phyloP scores from a whole-genome alignment of 148 eudicot genomes.

The Amaranthus hypochondriacus region DNA sequence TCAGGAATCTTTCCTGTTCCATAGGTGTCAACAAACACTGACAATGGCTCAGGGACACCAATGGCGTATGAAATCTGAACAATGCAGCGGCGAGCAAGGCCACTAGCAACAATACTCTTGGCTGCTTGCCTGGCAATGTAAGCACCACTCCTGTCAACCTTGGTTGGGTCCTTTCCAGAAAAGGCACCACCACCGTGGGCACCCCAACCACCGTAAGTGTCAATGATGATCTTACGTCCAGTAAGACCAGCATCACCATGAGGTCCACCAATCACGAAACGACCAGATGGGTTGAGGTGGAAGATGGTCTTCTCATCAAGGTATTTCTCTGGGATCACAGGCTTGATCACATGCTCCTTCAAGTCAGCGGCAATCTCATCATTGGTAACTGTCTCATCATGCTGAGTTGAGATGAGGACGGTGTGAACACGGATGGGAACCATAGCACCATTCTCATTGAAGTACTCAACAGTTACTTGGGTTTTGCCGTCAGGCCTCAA shows the following conservation, averaged over 20 bases:
- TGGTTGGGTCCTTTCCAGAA: conserved; percentile 50
- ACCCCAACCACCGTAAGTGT: conserved; percentile 53
- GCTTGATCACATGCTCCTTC: conserved; percentile 46
- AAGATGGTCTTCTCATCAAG: conserved; percentile 57
- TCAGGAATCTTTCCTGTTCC: conserved; percentile 44
- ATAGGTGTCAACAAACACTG: conserved; percentile 45
- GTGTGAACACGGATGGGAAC: conserved; percentile 39
- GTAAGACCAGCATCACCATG: conserved; percentile 53
- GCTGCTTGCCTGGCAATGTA: conserved; percentile 49
- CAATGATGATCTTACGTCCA: conserved; percentile 50
- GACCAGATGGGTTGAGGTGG: conserved; percentile 52
- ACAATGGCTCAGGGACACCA: conserved; percentile 48
- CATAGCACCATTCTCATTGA: conserved; percentile 38
- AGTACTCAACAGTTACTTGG: conserved; percentile 40
- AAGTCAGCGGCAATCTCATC: conserved; percentile 39
- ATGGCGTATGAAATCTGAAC: conserved; percentile 50
- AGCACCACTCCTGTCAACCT: conserved; percentile 52
- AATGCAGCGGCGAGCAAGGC: conserved; percentile 47
- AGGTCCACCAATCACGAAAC: conserved; percentile 49
- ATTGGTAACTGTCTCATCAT: conserved; percentile 37
- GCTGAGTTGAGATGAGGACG: conserved; percentile 38
- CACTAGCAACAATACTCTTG: conserved; percentile 49
- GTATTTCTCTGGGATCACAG: conserved; percentile 47
- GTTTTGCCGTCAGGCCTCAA: conserved; percentile 42
- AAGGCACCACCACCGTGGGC: conserved; percentile 54